These are phyloP conservation scores for Solanum sejunctum DNA, from an alignment of 257 asterid genomes.

Conservation along the genomic window DNA sequence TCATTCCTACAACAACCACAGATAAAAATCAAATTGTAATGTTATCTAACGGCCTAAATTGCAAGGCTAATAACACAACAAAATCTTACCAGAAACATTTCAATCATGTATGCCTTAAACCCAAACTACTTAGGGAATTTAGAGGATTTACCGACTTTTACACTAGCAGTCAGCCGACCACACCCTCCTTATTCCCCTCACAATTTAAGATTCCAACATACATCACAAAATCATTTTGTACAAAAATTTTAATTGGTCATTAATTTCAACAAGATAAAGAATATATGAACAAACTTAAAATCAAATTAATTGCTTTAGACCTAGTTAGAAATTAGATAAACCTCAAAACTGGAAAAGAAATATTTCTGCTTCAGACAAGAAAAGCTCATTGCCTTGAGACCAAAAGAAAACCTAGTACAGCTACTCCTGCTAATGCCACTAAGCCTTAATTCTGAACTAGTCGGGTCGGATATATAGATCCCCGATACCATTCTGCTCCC, in stretches of 20 bases:
- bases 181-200: not conserved
- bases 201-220: not conserved
- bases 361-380: not conserved
- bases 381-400: not conserved
- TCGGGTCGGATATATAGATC: not conserved
- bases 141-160: not conserved
- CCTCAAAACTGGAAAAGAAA: not conserved
- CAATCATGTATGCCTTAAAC: not conserved
- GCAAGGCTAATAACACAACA: not conserved
- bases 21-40: not conserved
- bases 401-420: not conserved
- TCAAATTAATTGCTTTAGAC: not conserved
- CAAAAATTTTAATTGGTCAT: not conserved
- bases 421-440: not conserved
- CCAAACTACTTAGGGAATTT: not conserved
- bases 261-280: not conserved
- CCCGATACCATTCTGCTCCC: not conserved
- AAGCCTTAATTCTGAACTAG: not conserved
- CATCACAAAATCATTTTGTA: not conserved
- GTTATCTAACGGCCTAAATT: not conserved
- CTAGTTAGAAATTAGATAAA: not conserved
- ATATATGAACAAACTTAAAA: not conserved
- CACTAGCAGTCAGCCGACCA: not conserved
- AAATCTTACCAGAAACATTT: not conserved
- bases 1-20: constrained; percentile 27